phyloP scores from a whole-genome alignment of 1,284 basidiomycete species.

The Coriolopsis trogii region DNA sequence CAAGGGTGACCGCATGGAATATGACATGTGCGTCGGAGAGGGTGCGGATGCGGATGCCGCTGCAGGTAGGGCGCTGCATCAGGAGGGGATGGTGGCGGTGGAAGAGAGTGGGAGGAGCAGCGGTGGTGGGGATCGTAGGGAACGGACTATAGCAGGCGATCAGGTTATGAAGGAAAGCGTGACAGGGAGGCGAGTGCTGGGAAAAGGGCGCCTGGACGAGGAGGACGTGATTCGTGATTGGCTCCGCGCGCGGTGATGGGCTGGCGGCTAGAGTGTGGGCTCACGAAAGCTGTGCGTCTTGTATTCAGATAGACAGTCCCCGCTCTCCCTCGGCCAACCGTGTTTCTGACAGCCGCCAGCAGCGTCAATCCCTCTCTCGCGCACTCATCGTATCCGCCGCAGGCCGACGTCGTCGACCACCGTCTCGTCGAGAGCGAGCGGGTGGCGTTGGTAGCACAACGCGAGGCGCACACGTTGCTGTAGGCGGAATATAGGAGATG shows the following conservation, averaged over 20 bases:
- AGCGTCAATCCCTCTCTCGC: too few species aligned
- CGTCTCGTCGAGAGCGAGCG: too few species aligned
- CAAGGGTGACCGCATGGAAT: conserved; percentile 44
- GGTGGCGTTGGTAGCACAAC: too few species aligned
- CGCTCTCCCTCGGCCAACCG: conserved; percentile 12
- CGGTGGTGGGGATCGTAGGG: conserved; percentile 1
- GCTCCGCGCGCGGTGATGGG: conserved; percentile 13
- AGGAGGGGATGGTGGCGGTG: neutral
- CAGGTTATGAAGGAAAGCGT: conserved; percentile 10
- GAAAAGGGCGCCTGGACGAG: conserved; percentile 5
- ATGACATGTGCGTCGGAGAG: conserved; percentile 46
- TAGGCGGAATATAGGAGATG: too few species aligned
- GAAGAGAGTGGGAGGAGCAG: neutral
- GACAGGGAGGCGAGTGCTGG: neutral
- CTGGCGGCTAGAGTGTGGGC: conserved; percentile 6
- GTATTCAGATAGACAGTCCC: conserved; percentile 11
- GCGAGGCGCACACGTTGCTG: too few species aligned
- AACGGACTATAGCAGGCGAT: neutral
- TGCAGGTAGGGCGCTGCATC: conserved; percentile 53
- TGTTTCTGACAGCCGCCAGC: conserved; percentile 24
- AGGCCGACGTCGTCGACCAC: too few species aligned
- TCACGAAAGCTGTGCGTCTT: conserved; percentile 21
- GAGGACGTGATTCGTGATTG: conserved; percentile 11
- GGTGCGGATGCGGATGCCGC: conserved; percentile 40
- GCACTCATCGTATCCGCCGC: too few species aligned